Percentiles rank a stretch among this genome's conserved stretches.
Evolutionary conservation across 805 yeast species (phyloP).

Genomic region (Jamesozyma lodderae): DNA sequence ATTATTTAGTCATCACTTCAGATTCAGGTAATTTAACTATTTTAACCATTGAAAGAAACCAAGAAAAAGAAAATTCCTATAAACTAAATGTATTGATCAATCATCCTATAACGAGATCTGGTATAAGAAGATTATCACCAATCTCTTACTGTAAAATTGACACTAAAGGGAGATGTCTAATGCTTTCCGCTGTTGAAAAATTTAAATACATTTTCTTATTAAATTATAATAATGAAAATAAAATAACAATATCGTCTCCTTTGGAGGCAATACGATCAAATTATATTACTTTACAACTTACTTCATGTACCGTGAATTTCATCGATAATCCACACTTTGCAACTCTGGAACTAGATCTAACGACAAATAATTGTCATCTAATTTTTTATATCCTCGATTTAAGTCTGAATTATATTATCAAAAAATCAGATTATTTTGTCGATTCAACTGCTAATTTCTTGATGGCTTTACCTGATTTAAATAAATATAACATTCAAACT

Average conservation of each 20-base stretch:
- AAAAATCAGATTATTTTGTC: slow-evolving; percentile 35
- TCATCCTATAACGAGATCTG: slow-evolving; percentile 67
- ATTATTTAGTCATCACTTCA: slow-evolving; percentile 57
- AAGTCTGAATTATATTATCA: slow-evolving; percentile 71
- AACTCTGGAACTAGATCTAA: slow-evolving; percentile 57
- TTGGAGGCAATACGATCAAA: slow-evolving; percentile 52
- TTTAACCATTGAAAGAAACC: slow-evolving; percentile 7
- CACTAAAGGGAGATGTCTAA: slow-evolving; percentile 58
- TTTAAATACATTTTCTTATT: slow-evolving; percentile 64
- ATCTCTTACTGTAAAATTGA: slow-evolving; percentile 67
- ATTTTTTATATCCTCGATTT: slow-evolving; percentile 75
- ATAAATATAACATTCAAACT: slow-evolving; percentile 16
- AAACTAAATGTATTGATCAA: slow-evolving; percentile 38
- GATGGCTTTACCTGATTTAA: slow-evolving; percentile 52
- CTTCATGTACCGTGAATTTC: slow-evolving; percentile 64
- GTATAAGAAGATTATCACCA: slow-evolving; percentile 65
- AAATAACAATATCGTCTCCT: slow-evolving; percentile 56
- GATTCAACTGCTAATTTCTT: slow-evolving; percentile 39
- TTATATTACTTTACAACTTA: slow-evolving; percentile 42
- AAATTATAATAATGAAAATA: slow-evolving; percentile 39
- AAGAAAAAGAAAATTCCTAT: slow-evolving; percentile 29
- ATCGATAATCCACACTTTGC: slow-evolving; percentile 77
- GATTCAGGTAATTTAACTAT: slow-evolving; percentile 70
- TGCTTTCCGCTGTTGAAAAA: slow-evolving; percentile 65
- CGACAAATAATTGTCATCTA: slow-evolving; percentile 29